A percentile compares a stretch with the other conserved stretches of the same genome.
phyloP scores from a whole-genome alignment of 2,329 filamentous ascomycete genomes.

The Aspergillus phoenicis region DNA sequence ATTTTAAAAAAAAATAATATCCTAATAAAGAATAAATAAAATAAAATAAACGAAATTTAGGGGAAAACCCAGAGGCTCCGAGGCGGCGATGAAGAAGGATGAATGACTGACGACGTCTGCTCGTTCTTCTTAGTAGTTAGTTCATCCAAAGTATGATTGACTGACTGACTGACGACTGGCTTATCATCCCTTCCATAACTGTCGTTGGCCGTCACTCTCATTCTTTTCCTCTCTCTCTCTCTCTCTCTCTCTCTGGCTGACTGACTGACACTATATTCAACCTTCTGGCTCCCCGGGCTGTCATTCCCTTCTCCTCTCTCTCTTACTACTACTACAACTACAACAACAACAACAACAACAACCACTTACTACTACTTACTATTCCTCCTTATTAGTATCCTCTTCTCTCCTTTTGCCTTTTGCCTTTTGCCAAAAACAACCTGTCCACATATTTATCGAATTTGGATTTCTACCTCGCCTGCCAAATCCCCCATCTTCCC shows the following conservation, averaged over 20 bases:
- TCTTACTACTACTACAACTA: no score
- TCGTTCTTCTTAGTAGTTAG: no score
- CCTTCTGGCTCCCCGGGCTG: not conserved
- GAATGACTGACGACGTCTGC: not conserved
- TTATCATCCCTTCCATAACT: conserved; percentile 8
- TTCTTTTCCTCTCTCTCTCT: not conserved
- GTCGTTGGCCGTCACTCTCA: not conserved
- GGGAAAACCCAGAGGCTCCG: no score
- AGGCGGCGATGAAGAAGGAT: no score
- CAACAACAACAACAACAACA: no score
- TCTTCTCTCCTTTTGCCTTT: not conserved
- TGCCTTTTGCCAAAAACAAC: no score
- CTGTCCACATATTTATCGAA: not conserved
- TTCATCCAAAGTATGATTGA: no score
- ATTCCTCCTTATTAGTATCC: not conserved
- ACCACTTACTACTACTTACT: not conserved
- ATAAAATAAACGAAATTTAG: not conserved
- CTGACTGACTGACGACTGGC: not conserved
- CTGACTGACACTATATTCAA: not conserved
- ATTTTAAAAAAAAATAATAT: no score
- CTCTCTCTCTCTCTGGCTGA: not conserved
- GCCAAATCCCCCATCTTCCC: not conserved
- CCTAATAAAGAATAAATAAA: not conserved
- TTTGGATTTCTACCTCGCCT: not conserved
- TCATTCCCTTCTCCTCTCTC: no score